Conservation (phyloP, 2,329 filamentous ascomycete genomes). For the Rosellinia necatrix region DNA sequence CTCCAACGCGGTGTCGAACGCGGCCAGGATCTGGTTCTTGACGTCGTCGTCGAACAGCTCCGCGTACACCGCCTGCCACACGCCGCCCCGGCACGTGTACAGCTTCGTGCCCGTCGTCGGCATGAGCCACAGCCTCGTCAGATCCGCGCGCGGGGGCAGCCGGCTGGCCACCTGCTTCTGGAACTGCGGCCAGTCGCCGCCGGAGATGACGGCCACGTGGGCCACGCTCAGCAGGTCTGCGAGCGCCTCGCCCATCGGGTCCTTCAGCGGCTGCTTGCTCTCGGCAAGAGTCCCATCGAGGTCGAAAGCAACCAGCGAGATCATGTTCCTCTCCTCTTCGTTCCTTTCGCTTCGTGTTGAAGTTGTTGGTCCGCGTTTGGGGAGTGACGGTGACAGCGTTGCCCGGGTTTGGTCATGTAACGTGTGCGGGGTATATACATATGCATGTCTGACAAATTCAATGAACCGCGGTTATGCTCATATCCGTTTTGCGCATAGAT, state of each 20-base stretch:
- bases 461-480: too few relatives aligned
- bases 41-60: conserved; percentile 44
- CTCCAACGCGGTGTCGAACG: conserved; percentile 44
- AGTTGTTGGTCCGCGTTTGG: too few relatives aligned
- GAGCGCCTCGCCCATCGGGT: conserved; percentile 41
- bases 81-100: conserved; percentile 39
- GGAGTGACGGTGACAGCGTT: too few relatives aligned
- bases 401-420: too few relatives aligned
- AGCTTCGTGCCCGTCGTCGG: conserved; percentile 49
- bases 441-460: too few relatives aligned
- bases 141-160: conserved; percentile 42
- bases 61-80: conserved; percentile 44
- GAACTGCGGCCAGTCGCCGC: conserved; percentile 49
- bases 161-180: conserved; percentile 47
- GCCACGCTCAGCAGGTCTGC: conserved; percentile 44
- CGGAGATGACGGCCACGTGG: conserved; percentile 47
- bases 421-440: too few relatives aligned
- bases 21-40: conserved; percentile 39
- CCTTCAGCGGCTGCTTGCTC: conserved; percentile 43
- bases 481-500: too few relatives aligned
- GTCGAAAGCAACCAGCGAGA: conserved; percentile 44
- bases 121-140: conserved; percentile 48
- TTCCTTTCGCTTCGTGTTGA: too few relatives aligned
- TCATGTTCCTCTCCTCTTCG: too few relatives aligned
- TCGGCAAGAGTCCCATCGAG: conserved; percentile 45